These are phyloP conservation scores for Colletotrichum orchidophilum DNA, from an alignment of 2,329 filamentous ascomycete genomes.

Conservation along the genomic window DNA sequence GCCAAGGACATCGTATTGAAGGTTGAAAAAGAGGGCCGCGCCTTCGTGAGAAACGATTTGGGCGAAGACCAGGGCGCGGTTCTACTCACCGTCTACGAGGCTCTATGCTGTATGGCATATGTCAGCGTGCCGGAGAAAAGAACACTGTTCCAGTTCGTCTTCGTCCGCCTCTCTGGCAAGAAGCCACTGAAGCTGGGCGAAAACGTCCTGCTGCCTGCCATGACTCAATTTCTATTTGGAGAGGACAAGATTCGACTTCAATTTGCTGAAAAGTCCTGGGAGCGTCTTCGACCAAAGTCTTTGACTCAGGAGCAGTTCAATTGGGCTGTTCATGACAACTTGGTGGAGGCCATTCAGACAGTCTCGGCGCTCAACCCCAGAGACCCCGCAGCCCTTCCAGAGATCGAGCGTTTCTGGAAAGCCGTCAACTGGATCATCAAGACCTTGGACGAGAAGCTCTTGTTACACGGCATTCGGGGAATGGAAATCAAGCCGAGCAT, in stretches of 20 bases:
- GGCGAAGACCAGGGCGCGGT: constrained; percentile 63
- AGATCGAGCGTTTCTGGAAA: constrained; percentile 81
- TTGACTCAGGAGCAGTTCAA: constrained; percentile 83
- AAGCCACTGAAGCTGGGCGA: constrained; percentile 80
- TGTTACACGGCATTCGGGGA: constrained; percentile 80
- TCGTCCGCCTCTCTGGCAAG: constrained; percentile 80
- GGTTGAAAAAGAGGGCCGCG: constrained; percentile 56
- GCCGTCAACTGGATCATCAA: constrained; percentile 79
- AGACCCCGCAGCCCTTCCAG: constrained; percentile 51
- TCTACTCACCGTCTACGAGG: constrained; percentile 86
- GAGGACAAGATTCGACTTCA: constrained; percentile 68
- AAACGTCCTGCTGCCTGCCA: constrained; percentile 79
- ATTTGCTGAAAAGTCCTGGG: constrained; percentile 77
- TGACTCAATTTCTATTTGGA: constrained; percentile 86
- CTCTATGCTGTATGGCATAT: constrained; percentile 84
- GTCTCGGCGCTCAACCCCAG: constrained; percentile 59
- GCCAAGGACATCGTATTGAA: constrained; percentile 65
- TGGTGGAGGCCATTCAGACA: constrained; percentile 72
- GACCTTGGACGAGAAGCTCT: constrained; percentile 76
- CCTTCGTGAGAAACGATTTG: constrained; percentile 58
- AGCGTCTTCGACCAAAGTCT: constrained; percentile 66
- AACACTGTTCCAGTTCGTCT: constrained; percentile 80
- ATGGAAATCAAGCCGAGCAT: constrained; percentile 81
- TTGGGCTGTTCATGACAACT: constrained; percentile 81
- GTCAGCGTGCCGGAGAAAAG: constrained; percentile 65